Percentiles rank a stretch among this genome's conserved stretches.
These are phyloP conservation scores for Phaeotremella fagi DNA, from an alignment of 768 basidiomycete genomes.

Conservation along the genomic window DNA sequence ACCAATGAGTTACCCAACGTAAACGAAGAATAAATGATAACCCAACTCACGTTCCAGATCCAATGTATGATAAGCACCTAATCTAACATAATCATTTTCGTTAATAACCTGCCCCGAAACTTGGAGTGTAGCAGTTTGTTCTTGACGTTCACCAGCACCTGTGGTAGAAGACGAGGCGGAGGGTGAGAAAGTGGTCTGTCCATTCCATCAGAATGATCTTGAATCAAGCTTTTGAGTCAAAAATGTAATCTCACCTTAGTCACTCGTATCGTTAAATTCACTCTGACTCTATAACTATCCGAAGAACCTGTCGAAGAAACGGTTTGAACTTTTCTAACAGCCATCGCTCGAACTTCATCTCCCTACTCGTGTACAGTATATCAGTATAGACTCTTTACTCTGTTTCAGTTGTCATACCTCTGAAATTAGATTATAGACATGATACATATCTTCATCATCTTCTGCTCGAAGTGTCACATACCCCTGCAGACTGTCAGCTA, in stretches of 20 bases:
- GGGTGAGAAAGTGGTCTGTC: constrained; percentile 62
- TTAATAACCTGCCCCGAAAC: constrained; percentile 77
- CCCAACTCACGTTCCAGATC: constrained; percentile 63
- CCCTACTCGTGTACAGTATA: constrained; percentile 50
- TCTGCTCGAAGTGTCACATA: constrained; percentile 92
- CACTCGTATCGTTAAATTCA: constrained; percentile 79
- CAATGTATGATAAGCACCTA: constrained; percentile 91
- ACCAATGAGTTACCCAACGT: neutral
- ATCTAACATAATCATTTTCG: constrained; percentile 82
- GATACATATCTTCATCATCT: constrained; percentile 99
- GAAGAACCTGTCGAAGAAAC: constrained; percentile 89
- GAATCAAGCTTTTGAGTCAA: too few species aligned
- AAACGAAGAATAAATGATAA: neutral
- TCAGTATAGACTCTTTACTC: neutral
- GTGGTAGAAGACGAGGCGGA: constrained; percentile 53
- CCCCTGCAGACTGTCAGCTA: constrained; percentile 57
- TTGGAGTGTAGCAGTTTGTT: constrained; percentile 58
- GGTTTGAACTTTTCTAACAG: constrained; percentile 84
- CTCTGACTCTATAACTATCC: constrained; percentile 79
- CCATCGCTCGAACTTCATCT: constrained; percentile 77
- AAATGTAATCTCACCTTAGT: constrained; percentile 59
- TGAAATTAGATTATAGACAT: constrained; percentile 93
- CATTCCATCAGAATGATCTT: neutral
- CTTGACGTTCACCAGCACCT: constrained; percentile 39
- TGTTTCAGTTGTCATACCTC: constrained; percentile 55